These are phyloP conservation scores for rapeseed (Brassica napus) DNA, from an alignment of 345 rosid genomes.

Conservation along the genomic window Da-Ae NC_063436.1:27083501-27084000, in stretches of 20 bases:
- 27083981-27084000: conserved; percentile 46
- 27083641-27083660: conserved; percentile 49
- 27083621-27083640: conserved; percentile 44
- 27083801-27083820: conserved; percentile 73
- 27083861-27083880: conserved; percentile 46
- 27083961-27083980: conserved; percentile 40
- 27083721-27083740: conserved; percentile 36
- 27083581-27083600: conserved; percentile 45
- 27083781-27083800: conserved; percentile 58
- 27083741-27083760: conserved; percentile 19
- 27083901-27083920: conserved; percentile 39
- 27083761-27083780: conserved; percentile 44
- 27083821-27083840: conserved; percentile 82
- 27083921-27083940: conserved; percentile 41
- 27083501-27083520: conserved; percentile 58
- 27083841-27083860: conserved; percentile 56
- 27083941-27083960: conserved; percentile 42
- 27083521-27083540: conserved; percentile 53
- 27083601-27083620: conserved; percentile 45
- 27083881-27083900: conserved; percentile 44
- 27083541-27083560: conserved; percentile 58
- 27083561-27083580: conserved; percentile 49
- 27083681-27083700: conserved; percentile 46
- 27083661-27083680: conserved; percentile 33
- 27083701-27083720: conserved; percentile 41